A percentile compares a stretch with the other conserved stretches of the same genome.
phyloP scores from a whole-genome alignment of 495 filamentous ascomycete genomes.

The Letharia columbiana region DNA sequence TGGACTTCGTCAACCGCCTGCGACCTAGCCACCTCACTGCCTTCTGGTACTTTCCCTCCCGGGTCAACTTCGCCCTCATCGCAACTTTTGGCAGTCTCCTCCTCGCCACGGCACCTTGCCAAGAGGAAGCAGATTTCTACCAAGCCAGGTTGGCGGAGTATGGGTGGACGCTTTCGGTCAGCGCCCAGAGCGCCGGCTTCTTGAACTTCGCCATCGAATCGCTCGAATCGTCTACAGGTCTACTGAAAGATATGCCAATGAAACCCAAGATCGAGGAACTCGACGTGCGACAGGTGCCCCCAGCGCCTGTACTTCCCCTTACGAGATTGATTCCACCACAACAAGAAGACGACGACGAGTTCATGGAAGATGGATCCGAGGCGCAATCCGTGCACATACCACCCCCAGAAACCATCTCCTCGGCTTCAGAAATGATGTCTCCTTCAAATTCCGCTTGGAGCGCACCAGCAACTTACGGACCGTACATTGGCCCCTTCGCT shows the following conservation, averaged over 20 bases:
- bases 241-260: slow-evolving; percentile 41
- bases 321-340: slow-evolving; percentile 20
- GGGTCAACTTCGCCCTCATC: slow-evolving; percentile 48
- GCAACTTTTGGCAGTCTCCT: slow-evolving; percentile 57
- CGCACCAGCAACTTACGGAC: slow-evolving; percentile 14
- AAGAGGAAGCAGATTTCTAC: slow-evolving; percentile 96
- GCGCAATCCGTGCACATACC: slow-evolving; percentile 12
- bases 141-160: slow-evolving; percentile 77
- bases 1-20: slow-evolving; percentile 51
- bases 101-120: slow-evolving; percentile 74
- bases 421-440: slow-evolving; percentile 13
- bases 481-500: slow-evolving; percentile 22
- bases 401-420: slow-evolving; percentile 1
- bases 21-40: slow-evolving; percentile 45
- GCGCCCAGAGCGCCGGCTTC: slow-evolving; percentile 70
- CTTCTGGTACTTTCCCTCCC: slow-evolving; percentile 47
- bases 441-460: slow-evolving; percentile 17
- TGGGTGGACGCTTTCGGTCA: slow-evolving; percentile 85
- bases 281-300: slow-evolving; percentile 17
- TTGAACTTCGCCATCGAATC: slow-evolving; percentile 43
- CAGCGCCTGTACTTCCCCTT: slow-evolving; percentile 18
- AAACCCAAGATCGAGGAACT: slow-evolving; percentile 44
- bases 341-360: slow-evolving; percentile 17
- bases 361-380: slow-evolving; percentile 17
- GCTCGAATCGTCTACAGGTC: slow-evolving; percentile 38